A percentile compares a stretch with the other conserved stretches of the same genome.
These are phyloP conservation scores for Priceomyces melissophilus DNA, from an alignment of 805 yeast genomes.

Conservation along the genomic window DNA sequence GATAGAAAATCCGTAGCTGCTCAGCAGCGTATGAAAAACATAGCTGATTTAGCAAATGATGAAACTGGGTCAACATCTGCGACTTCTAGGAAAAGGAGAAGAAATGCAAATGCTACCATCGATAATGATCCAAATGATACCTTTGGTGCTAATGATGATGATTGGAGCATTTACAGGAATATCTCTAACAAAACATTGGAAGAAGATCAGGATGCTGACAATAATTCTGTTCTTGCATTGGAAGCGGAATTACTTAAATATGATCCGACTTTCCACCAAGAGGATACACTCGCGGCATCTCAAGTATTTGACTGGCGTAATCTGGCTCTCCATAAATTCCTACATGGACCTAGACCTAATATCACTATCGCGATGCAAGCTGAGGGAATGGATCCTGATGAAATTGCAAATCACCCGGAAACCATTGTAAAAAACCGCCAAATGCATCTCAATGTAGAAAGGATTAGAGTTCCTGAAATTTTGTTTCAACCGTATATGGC, in stretches of 20 bases:
- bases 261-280: constrained; percentile 84
- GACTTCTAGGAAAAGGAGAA: constrained; percentile 43
- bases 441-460: constrained; percentile 83
- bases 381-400: constrained; percentile 40
- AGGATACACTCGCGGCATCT: constrained; percentile 73
- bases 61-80: constrained; percentile 48
- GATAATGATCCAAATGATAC: constrained; percentile 92
- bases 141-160: constrained; percentile 93
- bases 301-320: constrained; percentile 78
- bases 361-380: constrained; percentile 51
- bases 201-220: constrained; percentile 76
- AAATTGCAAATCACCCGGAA: constrained; percentile 50
- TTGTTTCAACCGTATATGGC: constrained; percentile 90
- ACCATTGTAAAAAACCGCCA: constrained; percentile 86
- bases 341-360: constrained; percentile 87
- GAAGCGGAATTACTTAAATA: constrained; percentile 75
- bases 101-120: constrained; percentile 56
- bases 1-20: constrained; percentile 91
- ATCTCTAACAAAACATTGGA: constrained; percentile 73
- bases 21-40: constrained; percentile 86
- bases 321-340: constrained; percentile 73
- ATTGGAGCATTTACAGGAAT: constrained; percentile 89
- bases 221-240: constrained; percentile 52
- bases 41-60: constrained; percentile 82
- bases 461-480: constrained; percentile 90